Evolutionary conservation across 2,329 filamentous ascomycete genomes (phyloP), one percentile per base, ranked within the genome.

Genomic region (Penicillium sp.): DNA sequence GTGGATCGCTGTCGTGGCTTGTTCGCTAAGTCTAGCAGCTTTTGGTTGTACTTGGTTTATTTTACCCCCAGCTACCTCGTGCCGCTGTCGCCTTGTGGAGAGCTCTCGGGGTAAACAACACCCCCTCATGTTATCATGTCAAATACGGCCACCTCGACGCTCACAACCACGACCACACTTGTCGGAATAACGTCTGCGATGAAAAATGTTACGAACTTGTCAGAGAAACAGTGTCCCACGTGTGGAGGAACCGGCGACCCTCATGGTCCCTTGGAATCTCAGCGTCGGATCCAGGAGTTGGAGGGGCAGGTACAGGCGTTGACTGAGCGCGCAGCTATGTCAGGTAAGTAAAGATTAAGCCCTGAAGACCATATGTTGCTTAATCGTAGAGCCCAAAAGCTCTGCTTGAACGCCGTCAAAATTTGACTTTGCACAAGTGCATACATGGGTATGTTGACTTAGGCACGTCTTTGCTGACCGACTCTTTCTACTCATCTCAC

Each of bases 231-330:
- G 39, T 79, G 77, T 68, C 75, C 77, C 44, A 70, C 73, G 49
- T 80, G 78, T 62, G 77, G 77, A 55, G 71, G 71, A 49, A 69
- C 71, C 33, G 60, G 68, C 24, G 62, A 68, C n/a, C 59, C 63
- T 33, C 58, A 67, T 47, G 66, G 70, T 49, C 60, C 67, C 10
- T 57, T 67, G 18, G 70, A 73, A 44, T 68, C 78, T 59, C 76
- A 78, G 65, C 73, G 72, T 59, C 69, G 77, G 50, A 77, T 83
- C 59, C 70, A 73, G 46, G 83, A 86, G 69, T 70, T 87, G 50
- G 82, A 87, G 69, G 78, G 79, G 40, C 83, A 87, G 67, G 78
- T 86, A 35, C 76, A 77, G 60, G 64, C 78, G 39, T 71, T 86
- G 58, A 85, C 80, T 47, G 75, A 80, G 53, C 83, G 83, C 69